Conservation (phyloP, 345 rosid genomes). For the Noccaea bulbosa region DNA sequence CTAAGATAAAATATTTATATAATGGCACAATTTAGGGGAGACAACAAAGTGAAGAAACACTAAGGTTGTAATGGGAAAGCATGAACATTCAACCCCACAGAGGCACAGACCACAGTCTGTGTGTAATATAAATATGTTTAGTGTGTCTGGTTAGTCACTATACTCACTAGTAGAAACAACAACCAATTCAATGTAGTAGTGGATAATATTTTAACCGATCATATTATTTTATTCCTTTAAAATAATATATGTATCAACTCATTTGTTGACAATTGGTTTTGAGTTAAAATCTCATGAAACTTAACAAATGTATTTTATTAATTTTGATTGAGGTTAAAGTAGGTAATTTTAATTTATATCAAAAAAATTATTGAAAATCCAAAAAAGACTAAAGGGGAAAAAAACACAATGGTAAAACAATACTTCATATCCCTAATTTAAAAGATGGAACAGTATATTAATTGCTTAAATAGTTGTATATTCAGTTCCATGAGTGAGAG, state of each 20-base stretch:
- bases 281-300: too few species aligned
- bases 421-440: too few species aligned
- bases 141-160: constrained; percentile 21
- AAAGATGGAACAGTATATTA: too few species aligned
- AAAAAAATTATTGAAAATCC: too few species aligned
- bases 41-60: constrained; percentile 38
- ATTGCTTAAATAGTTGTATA: neutral
- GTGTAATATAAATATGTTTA: constrained; percentile 17
- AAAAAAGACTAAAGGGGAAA: too few species aligned
- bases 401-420: too few species aligned
- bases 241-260: too few species aligned
- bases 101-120: constrained; percentile 22
- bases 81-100: constrained; percentile 35
- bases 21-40: constrained; percentile 37
- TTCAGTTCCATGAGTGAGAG: neutral
- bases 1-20: constrained; percentile 26
- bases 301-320: too few species aligned
- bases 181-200: neutral
- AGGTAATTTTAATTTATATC: too few species aligned
- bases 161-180: neutral
- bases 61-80: constrained; percentile 36
- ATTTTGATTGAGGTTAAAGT: too few species aligned
- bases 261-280: too few species aligned
- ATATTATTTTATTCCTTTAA: too few species aligned
- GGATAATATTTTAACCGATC: neutral